These are phyloP conservation scores for Physcomitrellopsis africana DNA, from an alignment of 225 moss, liverwort and hornwort genomes.

Conservation along the genomic window DNA sequence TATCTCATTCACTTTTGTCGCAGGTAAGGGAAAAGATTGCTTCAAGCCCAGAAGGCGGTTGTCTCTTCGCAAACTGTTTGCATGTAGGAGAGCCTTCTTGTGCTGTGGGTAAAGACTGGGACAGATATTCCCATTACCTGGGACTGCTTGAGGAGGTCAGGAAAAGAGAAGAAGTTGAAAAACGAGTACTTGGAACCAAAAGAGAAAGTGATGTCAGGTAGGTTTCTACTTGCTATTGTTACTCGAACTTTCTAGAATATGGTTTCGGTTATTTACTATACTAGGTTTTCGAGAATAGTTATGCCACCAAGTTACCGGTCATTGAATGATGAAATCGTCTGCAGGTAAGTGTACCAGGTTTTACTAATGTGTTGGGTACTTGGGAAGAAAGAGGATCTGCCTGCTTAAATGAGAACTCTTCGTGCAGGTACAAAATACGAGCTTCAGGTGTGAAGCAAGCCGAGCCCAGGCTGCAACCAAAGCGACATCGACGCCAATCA, in stretches of 20 bases:
- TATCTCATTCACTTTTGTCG: background rate
- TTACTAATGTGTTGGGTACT: background rate
- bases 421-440: constrained; percentile 79
- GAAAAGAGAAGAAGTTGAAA: constrained; percentile 93
- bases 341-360: background rate
- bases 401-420: constrained; percentile 5
- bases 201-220: constrained; percentile 94
- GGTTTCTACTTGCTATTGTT: background rate
- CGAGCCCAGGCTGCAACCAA: constrained; percentile 84
- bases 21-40: constrained; percentile 68
- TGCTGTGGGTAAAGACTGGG: constrained; percentile 89
- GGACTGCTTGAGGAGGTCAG: constrained; percentile 83
- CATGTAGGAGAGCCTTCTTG: constrained; percentile 94
- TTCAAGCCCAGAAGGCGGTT: constrained; percentile 56
- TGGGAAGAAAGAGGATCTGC: background rate
- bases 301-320: background rate
- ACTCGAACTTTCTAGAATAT: constrained; percentile 13
- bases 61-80: constrained; percentile 89
- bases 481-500: constrained; percentile 90
- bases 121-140: constrained; percentile 76
- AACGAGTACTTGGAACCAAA: constrained; percentile 96
- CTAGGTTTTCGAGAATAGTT: background rate
- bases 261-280: background rate
- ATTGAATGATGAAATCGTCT: background rate
- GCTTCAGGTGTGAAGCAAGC: constrained; percentile 91